phyloP scores from a whole-genome alignment of 305 asterid genomes.

The Plantago coronopus region DNA sequence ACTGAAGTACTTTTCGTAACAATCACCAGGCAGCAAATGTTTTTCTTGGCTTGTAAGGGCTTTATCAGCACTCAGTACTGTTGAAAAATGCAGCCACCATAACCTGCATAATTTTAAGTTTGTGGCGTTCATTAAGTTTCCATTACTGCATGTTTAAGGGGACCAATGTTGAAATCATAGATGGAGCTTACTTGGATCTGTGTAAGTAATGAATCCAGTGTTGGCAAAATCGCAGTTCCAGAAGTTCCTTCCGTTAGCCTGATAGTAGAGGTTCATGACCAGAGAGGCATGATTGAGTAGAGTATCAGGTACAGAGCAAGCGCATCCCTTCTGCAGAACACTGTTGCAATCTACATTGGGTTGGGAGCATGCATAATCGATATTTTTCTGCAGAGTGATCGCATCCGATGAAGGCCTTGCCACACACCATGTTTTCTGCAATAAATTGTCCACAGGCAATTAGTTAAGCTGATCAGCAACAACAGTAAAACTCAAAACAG shows the following conservation, averaged over 20 bases:
- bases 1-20: no score
- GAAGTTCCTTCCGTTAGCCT: slow-evolving; percentile 31
- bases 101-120: slow-evolving; percentile 33
- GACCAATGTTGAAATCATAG: not conserved
- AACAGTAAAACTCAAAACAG: not conserved
- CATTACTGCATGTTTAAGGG: not conserved
- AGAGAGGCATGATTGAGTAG: slow-evolving; percentile 49
- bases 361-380: slow-evolving; percentile 37
- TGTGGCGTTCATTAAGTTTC: not conserved
- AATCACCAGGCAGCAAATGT: not conserved
- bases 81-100: slow-evolving; percentile 36
- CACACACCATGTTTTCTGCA: slow-evolving; percentile 64
- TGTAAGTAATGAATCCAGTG: slow-evolving; percentile 38
- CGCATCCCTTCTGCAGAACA: slow-evolving; percentile 26
- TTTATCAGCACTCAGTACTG: not conserved
- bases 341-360: slow-evolving; percentile 31
- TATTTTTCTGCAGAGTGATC: slow-evolving; percentile 16
- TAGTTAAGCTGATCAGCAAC: not conserved
- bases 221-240: slow-evolving; percentile 46
- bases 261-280: slow-evolving; percentile 64
- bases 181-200: slow-evolving; percentile 52
- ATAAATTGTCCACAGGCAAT: no score
- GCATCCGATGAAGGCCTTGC: slow-evolving; percentile 52
- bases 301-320: slow-evolving; percentile 38
- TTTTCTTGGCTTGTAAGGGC: not conserved